These are phyloP conservation scores for Sphaerostilbella broomeana DNA, from an alignment of 2,329 filamentous ascomycete species.

Conservation along the genomic window DNA sequence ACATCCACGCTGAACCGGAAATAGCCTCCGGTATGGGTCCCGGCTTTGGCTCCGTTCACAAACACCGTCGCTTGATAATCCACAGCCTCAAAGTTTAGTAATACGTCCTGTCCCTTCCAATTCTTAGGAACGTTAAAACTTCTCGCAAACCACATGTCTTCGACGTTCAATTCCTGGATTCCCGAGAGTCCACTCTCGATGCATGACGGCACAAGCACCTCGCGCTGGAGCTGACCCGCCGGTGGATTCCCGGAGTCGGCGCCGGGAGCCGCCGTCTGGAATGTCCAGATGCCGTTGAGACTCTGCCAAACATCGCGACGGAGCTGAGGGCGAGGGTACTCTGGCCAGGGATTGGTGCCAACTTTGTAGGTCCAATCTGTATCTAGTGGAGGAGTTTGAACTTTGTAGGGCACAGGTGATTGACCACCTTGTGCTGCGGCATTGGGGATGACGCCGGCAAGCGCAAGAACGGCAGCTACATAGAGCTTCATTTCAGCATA, in stretches of 20 bases:
- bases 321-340: constrained; percentile 52
- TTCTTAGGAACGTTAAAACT: constrained; percentile 41
- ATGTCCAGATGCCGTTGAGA: constrained; percentile 55
- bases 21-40: constrained; percentile 54
- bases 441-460: constrained; percentile 1
- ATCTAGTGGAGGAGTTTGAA: constrained; percentile 36
- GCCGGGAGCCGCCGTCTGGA: constrained; percentile 28
- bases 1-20: constrained; percentile 55
- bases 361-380: constrained; percentile 48
- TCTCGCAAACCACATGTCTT: constrained; percentile 44
- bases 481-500: background rate
- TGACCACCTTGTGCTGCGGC: constrained; percentile 3
- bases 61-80: constrained; percentile 53
- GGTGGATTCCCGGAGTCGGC: constrained; percentile 15
- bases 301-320: constrained; percentile 47
- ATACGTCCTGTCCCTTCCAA: constrained; percentile 39
- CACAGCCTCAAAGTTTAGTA: constrained; percentile 53
- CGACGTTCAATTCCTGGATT: constrained; percentile 35
- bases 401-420: constrained; percentile 27
- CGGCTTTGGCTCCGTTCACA: constrained; percentile 48
- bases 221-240: constrained; percentile 25
- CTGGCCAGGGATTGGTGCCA: constrained; percentile 49
- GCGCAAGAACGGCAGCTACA: background rate
- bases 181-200: constrained; percentile 44
- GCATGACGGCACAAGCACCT: constrained; percentile 38